Conservation (phyloP, 2,329 filamentous ascomycete genomes). For the Fusarium oligoseptatum region DNA sequence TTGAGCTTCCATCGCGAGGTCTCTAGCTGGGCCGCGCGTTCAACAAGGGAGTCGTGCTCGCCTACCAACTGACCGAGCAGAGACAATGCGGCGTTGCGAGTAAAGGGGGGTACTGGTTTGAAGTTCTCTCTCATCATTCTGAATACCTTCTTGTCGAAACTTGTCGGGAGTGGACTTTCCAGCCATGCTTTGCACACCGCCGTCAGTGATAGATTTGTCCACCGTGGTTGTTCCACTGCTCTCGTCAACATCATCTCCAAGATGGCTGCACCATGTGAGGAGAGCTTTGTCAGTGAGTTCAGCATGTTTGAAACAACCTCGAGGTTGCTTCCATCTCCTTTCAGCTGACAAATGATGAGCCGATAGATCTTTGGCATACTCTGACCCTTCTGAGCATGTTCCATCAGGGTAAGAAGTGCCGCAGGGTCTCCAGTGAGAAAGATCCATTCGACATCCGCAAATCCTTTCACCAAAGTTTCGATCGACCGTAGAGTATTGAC, state of each 20-base stretch:
- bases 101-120: not conserved
- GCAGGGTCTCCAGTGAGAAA: not conserved
- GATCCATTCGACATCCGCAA: not conserved
- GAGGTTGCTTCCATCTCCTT: not conserved
- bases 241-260: constrained; percentile 1
- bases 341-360: not conserved
- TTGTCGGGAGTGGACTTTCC: not conserved
- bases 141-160: not conserved
- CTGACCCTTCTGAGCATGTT: not conserved
- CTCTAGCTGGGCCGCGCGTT: not conserved
- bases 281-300: not conserved
- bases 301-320: not conserved
- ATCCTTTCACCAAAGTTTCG: not conserved
- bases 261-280: not conserved
- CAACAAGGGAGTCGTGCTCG: not conserved
- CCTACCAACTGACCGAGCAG: not conserved
- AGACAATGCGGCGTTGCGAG: not conserved
- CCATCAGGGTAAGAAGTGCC: not conserved
- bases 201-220: not conserved
- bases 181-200: not conserved
- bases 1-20: not conserved
- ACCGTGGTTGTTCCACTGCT: not conserved
- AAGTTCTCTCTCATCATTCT: not conserved
- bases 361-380: not conserved
- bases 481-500: not conserved